phyloP scores from a whole-genome alignment of 352 stramenopile species.

The Globisporangium spinosum region DNA sequence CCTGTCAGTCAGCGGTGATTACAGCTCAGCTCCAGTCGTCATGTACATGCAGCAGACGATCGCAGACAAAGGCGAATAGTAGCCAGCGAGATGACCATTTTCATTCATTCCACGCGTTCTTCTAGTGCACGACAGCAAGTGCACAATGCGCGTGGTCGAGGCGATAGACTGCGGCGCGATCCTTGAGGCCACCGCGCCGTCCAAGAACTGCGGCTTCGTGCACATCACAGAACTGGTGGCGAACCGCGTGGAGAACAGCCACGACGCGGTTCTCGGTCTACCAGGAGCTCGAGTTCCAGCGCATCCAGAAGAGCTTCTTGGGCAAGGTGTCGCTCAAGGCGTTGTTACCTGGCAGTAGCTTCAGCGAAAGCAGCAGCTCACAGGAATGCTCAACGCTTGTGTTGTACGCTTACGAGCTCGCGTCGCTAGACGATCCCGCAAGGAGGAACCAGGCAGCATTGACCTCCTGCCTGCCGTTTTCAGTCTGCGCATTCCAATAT shows the following conservation, averaged over 20 bases:
- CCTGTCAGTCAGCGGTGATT: background rate
- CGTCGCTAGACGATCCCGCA: no score
- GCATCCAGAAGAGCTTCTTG: conserved; percentile 66
- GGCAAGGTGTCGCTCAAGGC: conserved; percentile 83
- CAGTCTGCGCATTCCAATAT: no score
- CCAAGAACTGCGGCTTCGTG: conserved; percentile 89
- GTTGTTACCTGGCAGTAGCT: conserved; percentile 16
- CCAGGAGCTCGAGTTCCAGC: conserved; percentile 77
- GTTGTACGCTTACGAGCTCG: no score
- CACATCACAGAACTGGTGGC: conserved; percentile 92
- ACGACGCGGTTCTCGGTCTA: conserved; percentile 48
- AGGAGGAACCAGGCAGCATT: no score
- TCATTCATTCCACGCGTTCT: conserved; percentile 35
- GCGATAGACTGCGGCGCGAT: conserved; percentile 95
- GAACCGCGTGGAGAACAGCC: conserved; percentile 64
- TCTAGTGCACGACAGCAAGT: conserved; percentile 87
- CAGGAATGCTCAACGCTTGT: background rate
- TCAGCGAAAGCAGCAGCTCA: background rate
- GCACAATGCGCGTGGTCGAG: conserved; percentile 91
- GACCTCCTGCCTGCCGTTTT: no score
- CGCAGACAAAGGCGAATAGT: background rate
- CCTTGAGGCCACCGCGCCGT: conserved; percentile 68
- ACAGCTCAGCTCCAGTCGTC: background rate
- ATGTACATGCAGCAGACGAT: background rate
- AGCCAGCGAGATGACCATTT: no score